Base-by-base conservation (phyloP, 2,329 filamentous ascomycete species). In the Paecilomyces niveus region DNA sequence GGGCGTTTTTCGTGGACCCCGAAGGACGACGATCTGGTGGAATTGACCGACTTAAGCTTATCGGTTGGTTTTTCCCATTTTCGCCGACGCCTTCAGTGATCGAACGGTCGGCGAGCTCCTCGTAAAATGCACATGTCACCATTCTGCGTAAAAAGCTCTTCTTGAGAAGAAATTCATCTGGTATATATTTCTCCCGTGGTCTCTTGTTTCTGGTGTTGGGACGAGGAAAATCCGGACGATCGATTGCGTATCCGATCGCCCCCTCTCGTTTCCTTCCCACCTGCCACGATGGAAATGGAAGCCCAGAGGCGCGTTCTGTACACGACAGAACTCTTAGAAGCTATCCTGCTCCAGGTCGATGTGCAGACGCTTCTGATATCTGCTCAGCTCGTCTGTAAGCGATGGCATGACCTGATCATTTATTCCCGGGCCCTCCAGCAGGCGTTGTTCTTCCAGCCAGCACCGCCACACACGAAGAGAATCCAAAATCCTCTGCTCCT, bases 331-430 rank as follows among this genome's bases (percentile, higher is more conserved):
- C 58, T 65, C 18, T 53, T 66, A n/a, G 60, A 61, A 39, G 54
- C 57, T 3, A 61, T 66, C 35, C 64, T 66, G 15, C 55, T 57
- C 11, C 29, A 62, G 8, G 51, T 65, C 3, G 64, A 66, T 49
- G 39, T 33, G 15, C 59, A 53, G 29, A 64, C 64, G 1, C 54
- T 64, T 22, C 58, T 66, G 50, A 57, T 54, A 22, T 61, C 63
- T 1, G 63, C 57, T 13, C 55, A 57, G 39, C 62, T 59, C 18
- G 64, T 66, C 31, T 64, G 62, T 53, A 53, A 56, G 13, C 22
- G 22, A 24, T 52, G 50, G 50, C 21, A 24, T 13, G 50, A 52
- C 26, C 50, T 52, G 26, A 24, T 52, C 50, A 52, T 22, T 29
- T 52, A 24, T 29, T 52, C 50, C 18, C 21, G 22, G 6, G 3